A percentile compares a stretch with the other conserved stretches of the same genome.
phyloP scores from a whole-genome alignment of 2,329 filamentous ascomycete species.

The Curvularia sp. region DNA sequence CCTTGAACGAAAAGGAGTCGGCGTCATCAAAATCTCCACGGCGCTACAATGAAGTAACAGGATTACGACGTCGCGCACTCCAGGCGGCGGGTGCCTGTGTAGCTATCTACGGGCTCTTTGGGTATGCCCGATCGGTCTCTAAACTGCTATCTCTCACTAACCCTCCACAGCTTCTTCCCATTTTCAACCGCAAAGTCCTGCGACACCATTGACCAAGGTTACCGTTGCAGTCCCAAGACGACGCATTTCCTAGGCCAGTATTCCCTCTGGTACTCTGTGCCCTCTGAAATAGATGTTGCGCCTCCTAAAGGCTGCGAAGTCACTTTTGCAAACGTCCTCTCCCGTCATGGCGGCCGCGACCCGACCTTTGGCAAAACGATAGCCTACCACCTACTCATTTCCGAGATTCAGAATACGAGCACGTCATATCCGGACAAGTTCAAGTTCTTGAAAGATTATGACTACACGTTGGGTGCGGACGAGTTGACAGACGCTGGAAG shows the following conservation, averaged over 20 bases:
- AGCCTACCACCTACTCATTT: slow-evolving; percentile 69
- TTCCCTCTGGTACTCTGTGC: slow-evolving; percentile 80
- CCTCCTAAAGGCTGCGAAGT: slow-evolving; percentile 73
- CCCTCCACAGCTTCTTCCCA: slow-evolving; percentile 26
- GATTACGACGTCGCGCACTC: slow-evolving; percentile 25
- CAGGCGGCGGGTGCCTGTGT: slow-evolving; percentile 29
- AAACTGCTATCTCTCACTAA: slow-evolving; percentile 16
- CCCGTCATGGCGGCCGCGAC: slow-evolving; percentile 83
- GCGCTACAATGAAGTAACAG: slow-evolving; percentile 17
- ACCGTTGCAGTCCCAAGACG: slow-evolving; percentile 67
- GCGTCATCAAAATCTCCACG: slow-evolving; percentile 28
- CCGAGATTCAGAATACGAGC: slow-evolving; percentile 67
- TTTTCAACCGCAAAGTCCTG: slow-evolving; percentile 50
- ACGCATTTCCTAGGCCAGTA: slow-evolving; percentile 86
- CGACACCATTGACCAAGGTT: slow-evolving; percentile 64
- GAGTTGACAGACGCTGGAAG: slow-evolving; percentile 73
- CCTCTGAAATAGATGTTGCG: slow-evolving; percentile 67
- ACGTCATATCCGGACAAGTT: slow-evolving; percentile 67
- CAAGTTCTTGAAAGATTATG: slow-evolving; percentile 74
- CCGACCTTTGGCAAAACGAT: slow-evolving; percentile 74
- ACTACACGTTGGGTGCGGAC: slow-evolving; percentile 74
- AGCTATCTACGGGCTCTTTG: slow-evolving; percentile 34
- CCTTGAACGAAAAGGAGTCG: slow-evolving; percentile 42
- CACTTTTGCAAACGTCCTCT: slow-evolving; percentile 82
- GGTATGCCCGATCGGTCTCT: slow-evolving; percentile 25